phyloP scores from a whole-genome alignment of 2,329 filamentous ascomycete genomes.

The Pseudogymnoascus sp. region DNA sequence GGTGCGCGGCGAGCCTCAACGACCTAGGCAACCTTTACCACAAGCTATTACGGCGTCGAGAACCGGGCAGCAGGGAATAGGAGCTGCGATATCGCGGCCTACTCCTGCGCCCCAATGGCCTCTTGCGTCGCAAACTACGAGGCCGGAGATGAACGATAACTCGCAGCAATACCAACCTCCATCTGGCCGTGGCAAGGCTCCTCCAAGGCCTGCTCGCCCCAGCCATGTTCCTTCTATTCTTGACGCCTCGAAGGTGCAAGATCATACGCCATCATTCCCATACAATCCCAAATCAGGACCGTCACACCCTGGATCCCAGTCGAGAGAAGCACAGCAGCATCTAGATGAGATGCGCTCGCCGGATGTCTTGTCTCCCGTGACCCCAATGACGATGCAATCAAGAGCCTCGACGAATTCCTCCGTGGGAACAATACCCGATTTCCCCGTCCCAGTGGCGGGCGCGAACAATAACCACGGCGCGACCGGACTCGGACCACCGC shows the following conservation, averaged over 20 bases:
- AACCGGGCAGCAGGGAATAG: constrained; percentile 21
- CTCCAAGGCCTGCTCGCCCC: constrained; percentile 53
- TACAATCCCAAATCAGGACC: constrained; percentile 35
- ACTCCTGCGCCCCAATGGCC: constrained; percentile 49
- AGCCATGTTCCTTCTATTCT: constrained; percentile 53
- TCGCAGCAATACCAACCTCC: constrained; percentile 43
- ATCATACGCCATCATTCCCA: constrained; percentile 48
- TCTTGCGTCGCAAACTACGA: constrained; percentile 29
- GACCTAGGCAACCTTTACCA: constrained; percentile 18
- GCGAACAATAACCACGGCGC: constrained; percentile 40
- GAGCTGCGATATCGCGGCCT: constrained; percentile 42
- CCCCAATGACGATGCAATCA: constrained; percentile 36
- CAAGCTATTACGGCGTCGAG: constrained; percentile 16
- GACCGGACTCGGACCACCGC: constrained; percentile 52
- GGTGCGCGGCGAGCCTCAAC: background rate
- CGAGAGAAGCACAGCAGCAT: constrained; percentile 5
- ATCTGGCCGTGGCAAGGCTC: constrained; percentile 43
- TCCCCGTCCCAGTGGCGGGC: constrained; percentile 22
- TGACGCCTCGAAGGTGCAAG: constrained; percentile 49
- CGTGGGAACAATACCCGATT: constrained; percentile 51
- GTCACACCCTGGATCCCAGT: constrained; percentile 11
- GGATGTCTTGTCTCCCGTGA: constrained; percentile 36
- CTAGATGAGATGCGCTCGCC: constrained; percentile 24
- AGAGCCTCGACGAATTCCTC: constrained; percentile 48
- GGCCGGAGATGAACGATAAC: constrained; percentile 12